A percentile compares a stretch with the other conserved stretches of the same genome.
phyloP scores from a whole-genome alignment of 2,329 filamentous ascomycete species.

The Alternaria rosae region DNA sequence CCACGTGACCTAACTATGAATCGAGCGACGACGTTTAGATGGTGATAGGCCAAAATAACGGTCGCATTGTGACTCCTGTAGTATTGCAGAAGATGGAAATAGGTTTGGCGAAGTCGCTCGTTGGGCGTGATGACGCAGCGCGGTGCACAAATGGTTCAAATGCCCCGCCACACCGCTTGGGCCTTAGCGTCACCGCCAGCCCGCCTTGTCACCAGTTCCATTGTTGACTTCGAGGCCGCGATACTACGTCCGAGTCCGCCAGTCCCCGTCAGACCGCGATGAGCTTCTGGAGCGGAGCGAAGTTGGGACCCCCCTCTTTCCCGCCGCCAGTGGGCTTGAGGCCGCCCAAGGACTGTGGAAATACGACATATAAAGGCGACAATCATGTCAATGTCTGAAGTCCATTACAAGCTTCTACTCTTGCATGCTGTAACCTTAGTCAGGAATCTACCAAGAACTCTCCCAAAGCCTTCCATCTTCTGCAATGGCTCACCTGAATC shows the following conservation, averaged over 20 bases:
- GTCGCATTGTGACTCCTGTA: neutral
- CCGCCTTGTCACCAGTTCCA: neutral
- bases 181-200: constrained; percentile 28
- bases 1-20: neutral
- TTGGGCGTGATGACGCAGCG: neutral
- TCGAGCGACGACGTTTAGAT: neutral
- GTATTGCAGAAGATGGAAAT: neutral
- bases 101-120: neutral
- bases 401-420: neutral
- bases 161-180: constrained; percentile 23
- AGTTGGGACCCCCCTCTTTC: neutral
- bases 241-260: constrained; percentile 2
- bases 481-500: constrained; percentile 52
- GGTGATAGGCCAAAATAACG: neutral
- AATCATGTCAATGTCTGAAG: neutral
- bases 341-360: neutral
- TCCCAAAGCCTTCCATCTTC: neutral
- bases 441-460: neutral
- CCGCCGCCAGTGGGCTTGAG: neutral
- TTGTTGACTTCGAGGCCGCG: neutral
- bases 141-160: constrained; percentile 19
- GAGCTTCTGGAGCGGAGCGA: neutral
- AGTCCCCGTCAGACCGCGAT: neutral
- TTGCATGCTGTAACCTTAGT: neutral
- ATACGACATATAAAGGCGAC: neutral